phyloP scores from a whole-genome alignment of 164 flowering plant species.

The Aristolochia californica region DNA sequence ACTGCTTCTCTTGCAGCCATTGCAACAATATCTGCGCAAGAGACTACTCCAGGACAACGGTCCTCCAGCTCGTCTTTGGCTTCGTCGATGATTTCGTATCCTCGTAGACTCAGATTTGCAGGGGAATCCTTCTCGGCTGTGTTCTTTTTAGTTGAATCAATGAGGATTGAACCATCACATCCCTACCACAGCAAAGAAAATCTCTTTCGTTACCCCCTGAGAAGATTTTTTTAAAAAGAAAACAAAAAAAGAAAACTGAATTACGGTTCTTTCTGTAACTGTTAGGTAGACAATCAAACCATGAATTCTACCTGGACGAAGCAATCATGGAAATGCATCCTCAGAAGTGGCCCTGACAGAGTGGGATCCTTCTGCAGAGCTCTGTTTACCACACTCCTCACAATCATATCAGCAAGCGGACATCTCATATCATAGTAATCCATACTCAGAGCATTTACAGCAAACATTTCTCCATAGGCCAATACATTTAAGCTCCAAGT shows the following conservation, averaged over 20 bases:
- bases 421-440: slow-evolving; percentile 52
- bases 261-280: no score
- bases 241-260: no score
- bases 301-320: slow-evolving; percentile 41
- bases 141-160: slow-evolving; percentile 69
- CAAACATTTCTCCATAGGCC: slow-evolving; percentile 3
- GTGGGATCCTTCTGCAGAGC: slow-evolving; percentile 66
- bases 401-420: slow-evolving; percentile 51
- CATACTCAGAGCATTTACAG: slow-evolving; percentile 48
- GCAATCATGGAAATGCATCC: slow-evolving; percentile 92
- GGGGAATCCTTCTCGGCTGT: slow-evolving; percentile 86
- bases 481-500: no score
- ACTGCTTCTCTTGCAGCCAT: slow-evolving; percentile 91
- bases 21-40: slow-evolving; percentile 82
- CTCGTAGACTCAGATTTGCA: slow-evolving; percentile 68
- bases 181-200: slow-evolving; percentile 34
- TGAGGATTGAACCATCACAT: slow-evolving; percentile 77
- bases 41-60: slow-evolving; percentile 74
- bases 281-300: no score
- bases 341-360: slow-evolving; percentile 58
- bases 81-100: slow-evolving; percentile 64
- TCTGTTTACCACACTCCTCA: slow-evolving; percentile 37
- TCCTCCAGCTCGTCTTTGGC: slow-evolving; percentile 47
- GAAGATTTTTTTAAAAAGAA: no score
- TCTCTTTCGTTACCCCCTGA: background rate